Conservation (phyloP, 1,284 basidiomycete species). For the Agaricales sp. region DNA sequence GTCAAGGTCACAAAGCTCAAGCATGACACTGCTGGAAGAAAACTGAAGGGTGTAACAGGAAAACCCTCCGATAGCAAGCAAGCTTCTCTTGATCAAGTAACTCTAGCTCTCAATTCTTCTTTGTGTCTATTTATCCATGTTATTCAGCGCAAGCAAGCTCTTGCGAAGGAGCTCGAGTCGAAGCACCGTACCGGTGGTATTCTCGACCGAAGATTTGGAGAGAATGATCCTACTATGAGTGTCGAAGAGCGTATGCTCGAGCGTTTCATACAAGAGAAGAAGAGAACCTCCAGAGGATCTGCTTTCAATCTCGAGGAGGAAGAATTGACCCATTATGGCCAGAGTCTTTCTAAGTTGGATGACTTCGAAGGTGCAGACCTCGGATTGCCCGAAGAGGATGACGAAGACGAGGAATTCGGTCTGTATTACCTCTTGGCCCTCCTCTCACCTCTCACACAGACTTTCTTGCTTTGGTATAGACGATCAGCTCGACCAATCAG, state of each 20-base stretch:
- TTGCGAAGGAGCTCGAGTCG: conserved; percentile 82
- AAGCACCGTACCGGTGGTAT: conserved; percentile 79
- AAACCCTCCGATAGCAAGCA: conserved; percentile 83
- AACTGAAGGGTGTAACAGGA: conserved; percentile 77
- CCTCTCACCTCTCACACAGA: conserved; percentile 6
- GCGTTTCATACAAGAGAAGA: conserved; percentile 87
- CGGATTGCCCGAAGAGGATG: conserved; percentile 61
- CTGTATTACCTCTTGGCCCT: conserved; percentile 8
- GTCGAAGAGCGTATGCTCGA: conserved; percentile 97
- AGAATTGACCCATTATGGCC: conserved; percentile 90
- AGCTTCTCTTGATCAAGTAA: conserved; percentile 72
- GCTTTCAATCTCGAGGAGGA: conserved; percentile 89
- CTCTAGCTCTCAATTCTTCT: conserved; percentile 18
- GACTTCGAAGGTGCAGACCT: conserved; percentile 81
- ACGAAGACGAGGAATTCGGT: conserved; percentile 41
- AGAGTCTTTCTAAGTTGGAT: conserved; percentile 75
- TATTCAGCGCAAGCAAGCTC: conserved; percentile 68
- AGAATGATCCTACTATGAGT: conserved; percentile 84
- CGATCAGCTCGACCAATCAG: conserved; percentile 60
- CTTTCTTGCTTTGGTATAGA: conserved; percentile 3
- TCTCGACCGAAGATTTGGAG: conserved; percentile 92
- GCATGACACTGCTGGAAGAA: conserved; percentile 85
- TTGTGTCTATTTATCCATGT: conserved; percentile 8
- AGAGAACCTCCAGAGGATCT: conserved; percentile 68
- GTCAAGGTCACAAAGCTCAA: conserved; percentile 85